Base-by-base conservation (phyloP, 495 filamentous ascomycete species). In the Penicillium soppii region DNA sequence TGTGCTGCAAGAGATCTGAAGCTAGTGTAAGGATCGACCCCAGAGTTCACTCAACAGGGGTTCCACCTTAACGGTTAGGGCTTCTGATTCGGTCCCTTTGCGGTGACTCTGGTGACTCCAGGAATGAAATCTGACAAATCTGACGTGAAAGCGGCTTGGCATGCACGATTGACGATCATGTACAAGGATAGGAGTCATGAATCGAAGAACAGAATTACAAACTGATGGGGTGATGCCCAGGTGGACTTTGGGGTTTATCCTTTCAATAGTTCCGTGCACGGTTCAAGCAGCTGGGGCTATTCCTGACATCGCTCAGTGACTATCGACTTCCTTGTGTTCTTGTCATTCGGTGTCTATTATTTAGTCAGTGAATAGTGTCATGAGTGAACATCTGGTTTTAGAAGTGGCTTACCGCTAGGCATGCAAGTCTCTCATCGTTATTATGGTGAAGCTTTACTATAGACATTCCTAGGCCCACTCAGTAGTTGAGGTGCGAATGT, bases 181-280 rank as follows among this genome's bases (percentile, higher is more conserved):
- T 47, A 41, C 52, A 48, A 50, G 41, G 36, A 23, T 23, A 15
- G 25, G 39, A 13, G 9, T 26, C 40, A 10, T 40, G 22, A 20
- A 23, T 51, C 12, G 20, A 44, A 29, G 19, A 0, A 21, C 17
- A 13, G 16, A 33, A 32, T 19, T 4, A 25, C 29, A 37, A 47
- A 15, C 7, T 0, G n/a, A 47, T 26, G 32, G 29, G 19, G n/a
- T 36, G n/a, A 7, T 43, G 9, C n/a, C n/a, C n/a, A n/a, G n/a
- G 17, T 15, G 35, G 17, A 9, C 16, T 13, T 3, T 10, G 26
- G 17, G 21, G 42, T 22, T 45, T 30, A 30, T 45, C n/a, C 30
- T 47, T 52, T 43, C 58, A 65, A 62, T 62, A 65, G 62, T 65
- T 53, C 16, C 32, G 62, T 55, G 55, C 62, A 65, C 62, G 53